Base-by-base conservation (phyloP, 129 eudicot genomes). In the Scalesia atractyloides region DNA sequence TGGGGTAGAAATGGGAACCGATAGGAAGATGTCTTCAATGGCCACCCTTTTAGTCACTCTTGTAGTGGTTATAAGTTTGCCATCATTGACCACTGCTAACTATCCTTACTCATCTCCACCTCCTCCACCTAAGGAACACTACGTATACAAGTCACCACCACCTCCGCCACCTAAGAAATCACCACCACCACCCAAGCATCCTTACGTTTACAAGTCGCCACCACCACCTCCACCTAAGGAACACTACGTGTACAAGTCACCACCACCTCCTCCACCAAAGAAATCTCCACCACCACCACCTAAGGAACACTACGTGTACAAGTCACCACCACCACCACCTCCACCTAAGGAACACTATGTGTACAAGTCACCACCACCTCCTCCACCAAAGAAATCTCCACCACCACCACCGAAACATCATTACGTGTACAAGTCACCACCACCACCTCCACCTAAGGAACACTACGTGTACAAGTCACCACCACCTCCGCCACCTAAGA, bases 61-160 rank as follows among this genome's bases (percentile, higher is more conserved):
- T n/a, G 59, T 44, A 9, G 76, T 83, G 66, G 79, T 85, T 5
- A 15, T 83, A 0, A 52, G 73, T 66, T 58, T 86, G 26, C 79
- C 90, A 1, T 82, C 75, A 18, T 15, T 20, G 36, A 77, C 85
- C 70, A 73, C 63, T 13, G 90, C 87, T 2, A 17, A 74, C 24
- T 86, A 82, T 79, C 51, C 63, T 13, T 82, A 86, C 73, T 73
- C 85, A 8, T 84, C 87, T 53, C 87, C 87, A 30, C 87, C 84
- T 36, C 87, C 87, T 11, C 86, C 67, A 33, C 46, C 67, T 62
- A 74, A 73, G 41, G 79, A 71, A 47, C 64, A 43, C 39, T 79
- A 79, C 7, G n/a, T 74, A 5, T 74, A 83, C 84, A 78, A 78
- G 51, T 76, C 80, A 14, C 84, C 84, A 11, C 84, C 79, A 9